Evolutionary conservation across 805 yeast genomes (phyloP), one percentile per base, ranked within the genome.

Genomic region (Wickerhamiella siamensis): DNA sequence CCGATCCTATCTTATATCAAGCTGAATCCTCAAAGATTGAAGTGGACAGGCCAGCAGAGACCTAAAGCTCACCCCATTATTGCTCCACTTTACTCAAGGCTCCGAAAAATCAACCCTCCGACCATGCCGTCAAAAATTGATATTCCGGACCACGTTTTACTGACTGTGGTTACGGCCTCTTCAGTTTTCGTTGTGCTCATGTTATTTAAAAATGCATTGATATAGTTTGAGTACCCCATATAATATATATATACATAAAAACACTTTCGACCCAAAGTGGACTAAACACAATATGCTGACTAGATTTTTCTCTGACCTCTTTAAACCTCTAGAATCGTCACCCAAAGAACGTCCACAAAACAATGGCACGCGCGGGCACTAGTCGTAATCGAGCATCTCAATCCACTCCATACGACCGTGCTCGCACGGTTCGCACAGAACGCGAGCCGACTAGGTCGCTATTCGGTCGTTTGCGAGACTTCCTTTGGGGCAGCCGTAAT

Each of bases 1-100:
- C 54, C 54, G 41, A 46, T 45, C 4, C 48, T 55, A 41, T 47
- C 53, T 10, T 47, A 56, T 19, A 40, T 59, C 9, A 51, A 53
- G 42, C 44, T 48, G 17, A 58, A 52, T 37, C 56, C 59, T n/a
- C 43, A 49, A 40, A 52, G 59, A 16, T 32, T 19, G 17, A n/a
- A 36, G 15, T 57, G 58, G 57, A 40, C 46, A 31, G 41, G 45
- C 5, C 43, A 47, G 42, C 26, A 38, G 16, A 34, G 33, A 18
- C 38, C 41, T 4, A 40, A 43, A 14, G 42, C 41, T 26, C 42
- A 43, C 15, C 56, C 55, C 9, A 32, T 49, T 16, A 46, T 52
- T 19, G 53, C 52, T 9, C 56, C 56, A 12, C 41, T 50, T 15
- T 45, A 41, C 36, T 21, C 18, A n/a, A 20, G 18, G 29, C 29